Conservation (phyloP, 2,329 filamentous ascomycete species). For the Scortechinia acanthostroma region DNA sequence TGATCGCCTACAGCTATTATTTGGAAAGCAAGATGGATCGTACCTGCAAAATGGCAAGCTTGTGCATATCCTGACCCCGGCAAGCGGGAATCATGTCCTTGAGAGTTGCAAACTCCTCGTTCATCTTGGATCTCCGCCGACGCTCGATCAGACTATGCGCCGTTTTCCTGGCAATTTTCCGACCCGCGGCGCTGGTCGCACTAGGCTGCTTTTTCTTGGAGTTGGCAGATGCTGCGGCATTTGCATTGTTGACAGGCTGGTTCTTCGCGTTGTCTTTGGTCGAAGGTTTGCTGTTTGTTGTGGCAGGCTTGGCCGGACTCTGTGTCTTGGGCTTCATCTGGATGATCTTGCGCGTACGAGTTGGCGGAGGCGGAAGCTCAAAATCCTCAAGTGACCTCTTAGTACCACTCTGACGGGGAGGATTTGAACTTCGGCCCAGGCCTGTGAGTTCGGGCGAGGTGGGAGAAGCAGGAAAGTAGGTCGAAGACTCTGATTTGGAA, state of each 20-base stretch:
- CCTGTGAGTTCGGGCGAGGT: neutral
- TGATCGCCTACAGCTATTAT: neutral
- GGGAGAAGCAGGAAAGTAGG: neutral
- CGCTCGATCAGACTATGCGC: conserved; percentile 93
- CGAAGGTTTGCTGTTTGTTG: neutral
- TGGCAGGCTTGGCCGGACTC: conserved; percentile 16
- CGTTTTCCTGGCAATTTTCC: conserved; percentile 91
- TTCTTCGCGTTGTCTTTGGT: neutral
- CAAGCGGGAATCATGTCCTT: conserved; percentile 96
- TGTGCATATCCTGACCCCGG: conserved; percentile 87
- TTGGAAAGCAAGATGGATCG: conserved; percentile 16
- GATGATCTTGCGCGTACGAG: conserved; percentile 88
- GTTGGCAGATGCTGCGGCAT: conserved; percentile 17
- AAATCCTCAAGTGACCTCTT: neutral
- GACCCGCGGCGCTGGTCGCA: conserved; percentile 74
- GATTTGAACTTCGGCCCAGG: conserved; percentile 7
- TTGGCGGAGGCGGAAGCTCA: conserved; percentile 51
- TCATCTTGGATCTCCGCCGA: conserved; percentile 89
- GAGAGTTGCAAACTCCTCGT: conserved; percentile 88
- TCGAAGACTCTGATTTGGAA: conserved; percentile 6
- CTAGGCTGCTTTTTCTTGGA: conserved; percentile 73
- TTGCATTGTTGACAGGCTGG: neutral
- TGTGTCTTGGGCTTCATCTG: conserved; percentile 77
- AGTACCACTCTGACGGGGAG: neutral
- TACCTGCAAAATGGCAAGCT: conserved; percentile 89